Evolutionary conservation across 768 basidiomycete genomes (phyloP).

Genomic region (Termitomyces sp.): DNA sequence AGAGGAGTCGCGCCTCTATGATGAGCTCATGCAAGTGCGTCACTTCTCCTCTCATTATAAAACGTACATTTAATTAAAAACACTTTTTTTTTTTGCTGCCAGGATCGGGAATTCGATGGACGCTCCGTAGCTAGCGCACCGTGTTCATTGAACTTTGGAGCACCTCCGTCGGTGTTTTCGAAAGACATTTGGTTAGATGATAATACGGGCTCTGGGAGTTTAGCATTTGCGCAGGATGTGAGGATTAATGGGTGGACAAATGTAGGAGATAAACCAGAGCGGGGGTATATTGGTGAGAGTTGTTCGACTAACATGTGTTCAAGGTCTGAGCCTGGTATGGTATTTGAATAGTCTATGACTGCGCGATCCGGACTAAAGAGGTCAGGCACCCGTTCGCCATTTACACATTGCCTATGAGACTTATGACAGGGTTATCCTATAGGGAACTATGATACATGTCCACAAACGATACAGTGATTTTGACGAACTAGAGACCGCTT

Average conservation of each 20-base stretch:
- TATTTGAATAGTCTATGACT: conserved; percentile 57
- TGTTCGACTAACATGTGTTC: background rate
- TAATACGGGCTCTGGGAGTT: conserved; percentile 50
- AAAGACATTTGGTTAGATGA: conserved; percentile 70
- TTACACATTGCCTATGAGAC: background rate
- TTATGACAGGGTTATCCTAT: conserved; percentile 3
- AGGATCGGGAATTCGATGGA: conserved; percentile 14
- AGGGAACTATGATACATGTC: conserved; percentile 62
- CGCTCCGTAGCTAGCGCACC: conserved; percentile 18
- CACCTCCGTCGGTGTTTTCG: conserved; percentile 56
- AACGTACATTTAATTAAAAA: background rate
- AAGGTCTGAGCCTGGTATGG: background rate
- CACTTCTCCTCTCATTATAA: background rate
- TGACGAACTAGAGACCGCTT: conserved; percentile 43
- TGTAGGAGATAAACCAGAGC: conserved; percentile 62
- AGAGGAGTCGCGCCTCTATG: conserved; percentile 65
- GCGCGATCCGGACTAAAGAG: conserved; percentile 65
- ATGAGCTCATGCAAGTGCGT: conserved; percentile 46
- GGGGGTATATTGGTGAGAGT: conserved; percentile 59
- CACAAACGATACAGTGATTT: conserved; percentile 71
- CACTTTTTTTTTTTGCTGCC: background rate
- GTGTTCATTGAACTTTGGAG: conserved; percentile 22
- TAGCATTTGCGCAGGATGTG: conserved; percentile 62
- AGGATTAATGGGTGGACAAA: conserved; percentile 67
- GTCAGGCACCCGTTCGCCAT: conserved; percentile 11